Evolutionary conservation across 2,329 filamentous ascomycete genomes (phyloP).

Genomic region (Talaromyces sp.): DNA sequence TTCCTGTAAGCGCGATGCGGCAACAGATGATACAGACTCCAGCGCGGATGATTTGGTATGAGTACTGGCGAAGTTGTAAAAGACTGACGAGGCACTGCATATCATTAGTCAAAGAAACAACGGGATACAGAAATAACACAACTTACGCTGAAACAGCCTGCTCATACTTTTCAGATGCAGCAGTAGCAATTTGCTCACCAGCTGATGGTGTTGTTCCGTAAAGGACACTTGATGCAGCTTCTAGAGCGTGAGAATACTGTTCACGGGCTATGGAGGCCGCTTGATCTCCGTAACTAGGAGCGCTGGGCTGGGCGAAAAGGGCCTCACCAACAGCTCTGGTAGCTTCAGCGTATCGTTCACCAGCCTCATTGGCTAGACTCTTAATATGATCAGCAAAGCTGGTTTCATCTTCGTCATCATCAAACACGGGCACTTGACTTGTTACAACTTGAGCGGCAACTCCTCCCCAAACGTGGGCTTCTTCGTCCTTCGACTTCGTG

Average conservation of each 20-base stretch:
- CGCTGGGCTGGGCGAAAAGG: conserved; percentile 44
- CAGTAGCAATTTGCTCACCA: conserved; percentile 47
- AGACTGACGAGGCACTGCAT: conserved; percentile 51
- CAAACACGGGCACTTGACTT: conserved; percentile 45
- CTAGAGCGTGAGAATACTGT: conserved; percentile 55
- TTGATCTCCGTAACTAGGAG: conserved; percentile 48
- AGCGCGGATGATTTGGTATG: conserved; percentile 45
- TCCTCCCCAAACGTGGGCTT: conserved; percentile 47
- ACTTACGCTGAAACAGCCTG: conserved; percentile 56
- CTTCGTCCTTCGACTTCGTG: neutral
- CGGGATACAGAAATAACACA: conserved; percentile 8
- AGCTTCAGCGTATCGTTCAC: conserved; percentile 51
- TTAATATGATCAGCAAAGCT: conserved; percentile 51
- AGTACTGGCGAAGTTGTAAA: conserved; percentile 57
- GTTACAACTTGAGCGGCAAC: conserved; percentile 51
- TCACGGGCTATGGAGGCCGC: conserved; percentile 54
- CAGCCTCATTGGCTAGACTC: conserved; percentile 50
- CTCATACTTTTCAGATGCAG: conserved; percentile 53
- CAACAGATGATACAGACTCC: conserved; percentile 62
- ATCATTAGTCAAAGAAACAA: conserved; percentile 8
- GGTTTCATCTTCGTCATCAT: conserved; percentile 48
- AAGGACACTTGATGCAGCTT: conserved; percentile 55
- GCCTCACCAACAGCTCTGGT: conserved; percentile 57
- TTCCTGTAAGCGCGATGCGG: conserved; percentile 65
- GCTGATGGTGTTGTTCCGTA: conserved; percentile 49